These are phyloP conservation scores for Cetraspora pellucida DNA, from an alignment of 192 early-diverging fungal genomes.

Conservation along the genomic window DNA sequence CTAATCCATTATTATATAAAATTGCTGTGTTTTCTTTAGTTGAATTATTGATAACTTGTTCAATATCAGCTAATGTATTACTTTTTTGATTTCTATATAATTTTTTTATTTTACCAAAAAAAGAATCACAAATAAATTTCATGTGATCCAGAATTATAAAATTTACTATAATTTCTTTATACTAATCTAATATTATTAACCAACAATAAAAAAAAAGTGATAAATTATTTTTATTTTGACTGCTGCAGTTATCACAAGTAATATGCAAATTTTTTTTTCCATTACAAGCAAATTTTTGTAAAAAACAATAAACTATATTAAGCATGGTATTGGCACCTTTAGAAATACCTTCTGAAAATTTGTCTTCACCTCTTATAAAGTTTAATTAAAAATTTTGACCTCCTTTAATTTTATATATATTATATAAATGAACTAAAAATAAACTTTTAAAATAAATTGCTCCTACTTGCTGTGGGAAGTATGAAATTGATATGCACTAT, in stretches of 20 bases:
- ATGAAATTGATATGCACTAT: not conserved
- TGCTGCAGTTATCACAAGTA: not conserved
- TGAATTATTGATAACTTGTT: conserved; percentile 1
- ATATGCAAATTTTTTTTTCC: conserved; percentile 11
- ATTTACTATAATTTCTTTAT: conserved; percentile 7
- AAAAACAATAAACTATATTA: not conserved
- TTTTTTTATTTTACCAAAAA: not conserved
- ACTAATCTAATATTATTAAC: not conserved
- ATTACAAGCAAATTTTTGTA: not conserved
- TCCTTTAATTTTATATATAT: not conserved
- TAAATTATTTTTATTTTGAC: conserved; percentile 24
- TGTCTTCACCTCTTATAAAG: not conserved
- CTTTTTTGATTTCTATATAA: not conserved
- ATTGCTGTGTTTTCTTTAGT: not conserved
- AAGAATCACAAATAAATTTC: not conserved
- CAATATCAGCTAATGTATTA: not conserved
- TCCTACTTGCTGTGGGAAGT: not conserved
- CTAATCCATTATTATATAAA: not conserved
- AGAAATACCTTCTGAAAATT: not conserved
- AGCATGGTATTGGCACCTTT: conserved; percentile 7
- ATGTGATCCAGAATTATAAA: not conserved
- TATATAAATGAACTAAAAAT: not conserved
- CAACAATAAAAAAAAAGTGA: not conserved
- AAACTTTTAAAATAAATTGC: not conserved
- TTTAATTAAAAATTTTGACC: not conserved